These are phyloP conservation scores for Xylaria intraflava DNA, from an alignment of 495 filamentous ascomycete genomes.

Conservation along the genomic window DNA sequence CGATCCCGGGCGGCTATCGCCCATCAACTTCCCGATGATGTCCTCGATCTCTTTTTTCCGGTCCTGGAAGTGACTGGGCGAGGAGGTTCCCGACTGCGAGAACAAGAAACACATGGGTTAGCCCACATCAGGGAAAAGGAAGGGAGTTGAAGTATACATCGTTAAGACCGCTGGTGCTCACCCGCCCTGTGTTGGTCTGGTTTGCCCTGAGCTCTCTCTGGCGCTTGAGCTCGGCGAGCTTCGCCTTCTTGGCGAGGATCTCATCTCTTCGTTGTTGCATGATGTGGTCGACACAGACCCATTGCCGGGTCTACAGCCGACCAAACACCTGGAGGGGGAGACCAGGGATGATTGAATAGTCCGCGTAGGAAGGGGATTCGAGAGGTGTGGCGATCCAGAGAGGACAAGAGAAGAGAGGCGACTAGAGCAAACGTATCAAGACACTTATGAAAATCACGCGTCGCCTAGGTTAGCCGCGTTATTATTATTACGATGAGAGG, in stretches of 20 bases:
- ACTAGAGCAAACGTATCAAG: background rate
- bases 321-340: background rate
- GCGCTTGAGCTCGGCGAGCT: conserved; percentile 89
- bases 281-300: conserved; percentile 31
- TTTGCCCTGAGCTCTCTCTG: conserved; percentile 75
- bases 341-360: too few species aligned
- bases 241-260: conserved; percentile 87
- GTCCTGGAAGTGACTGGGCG: conserved; percentile 60
- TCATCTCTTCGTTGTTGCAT: conserved; percentile 89
- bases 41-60: conserved; percentile 70
- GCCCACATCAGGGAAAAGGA: background rate
- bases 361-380: background rate
- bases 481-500: too few species aligned
- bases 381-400: background rate
- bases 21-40: conserved; percentile 71
- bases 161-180: conserved; percentile 46
- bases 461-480: too few species aligned
- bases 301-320: conserved; percentile 23
- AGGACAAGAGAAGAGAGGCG: background rate
- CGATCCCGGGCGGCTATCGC: conserved; percentile 67
- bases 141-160: conserved; percentile 38
- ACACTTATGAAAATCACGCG: background rate
- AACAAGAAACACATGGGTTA: conserved; percentile 15
- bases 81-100: conserved; percentile 58
- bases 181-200: conserved; percentile 59